Conservation (phyloP, 164 flowering plant genomes). For the Macadamia integrifolia region DNA sequence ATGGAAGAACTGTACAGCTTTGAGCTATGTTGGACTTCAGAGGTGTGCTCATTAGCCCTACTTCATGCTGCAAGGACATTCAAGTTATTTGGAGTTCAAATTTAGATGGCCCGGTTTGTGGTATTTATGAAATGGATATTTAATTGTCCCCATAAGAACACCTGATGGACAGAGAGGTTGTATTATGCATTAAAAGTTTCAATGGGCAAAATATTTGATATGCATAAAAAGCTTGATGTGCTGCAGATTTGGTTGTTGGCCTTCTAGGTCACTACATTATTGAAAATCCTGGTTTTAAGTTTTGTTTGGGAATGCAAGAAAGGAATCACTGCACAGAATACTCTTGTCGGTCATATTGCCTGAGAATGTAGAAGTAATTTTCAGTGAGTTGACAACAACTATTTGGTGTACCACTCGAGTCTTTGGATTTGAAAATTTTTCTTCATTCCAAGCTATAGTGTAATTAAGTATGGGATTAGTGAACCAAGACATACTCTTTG, state of each 20-base stretch:
- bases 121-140: slow-evolving; percentile 19
- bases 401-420: not conserved
- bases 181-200: slow-evolving; percentile 14
- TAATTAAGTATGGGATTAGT: not conserved
- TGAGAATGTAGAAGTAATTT: not conserved
- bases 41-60: not conserved
- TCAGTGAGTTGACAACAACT: not conserved
- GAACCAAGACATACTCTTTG: slow-evolving; percentile 2
- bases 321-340: slow-evolving; percentile 7
- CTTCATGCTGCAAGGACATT: slow-evolving; percentile 1
- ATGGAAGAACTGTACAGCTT: not conserved
- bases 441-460: not conserved
- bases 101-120: slow-evolving; percentile 4
- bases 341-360: not conserved
- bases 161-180: slow-evolving; percentile 21
- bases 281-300: slow-evolving; percentile 13
- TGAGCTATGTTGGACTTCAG: slow-evolving; percentile 5
- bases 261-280: slow-evolving; percentile 5
- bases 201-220: slow-evolving; percentile 12
- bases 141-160: slow-evolving; percentile 13
- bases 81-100: slow-evolving; percentile 1
- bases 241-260: slow-evolving; percentile 4
- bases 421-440: not conserved
- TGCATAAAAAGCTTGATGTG: slow-evolving; percentile 10
- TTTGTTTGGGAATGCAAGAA: not conserved